These are phyloP conservation scores for Wallemia hederae DNA, from an alignment of 1,284 basidiomycete genomes.

Conservation along the genomic window DNA sequence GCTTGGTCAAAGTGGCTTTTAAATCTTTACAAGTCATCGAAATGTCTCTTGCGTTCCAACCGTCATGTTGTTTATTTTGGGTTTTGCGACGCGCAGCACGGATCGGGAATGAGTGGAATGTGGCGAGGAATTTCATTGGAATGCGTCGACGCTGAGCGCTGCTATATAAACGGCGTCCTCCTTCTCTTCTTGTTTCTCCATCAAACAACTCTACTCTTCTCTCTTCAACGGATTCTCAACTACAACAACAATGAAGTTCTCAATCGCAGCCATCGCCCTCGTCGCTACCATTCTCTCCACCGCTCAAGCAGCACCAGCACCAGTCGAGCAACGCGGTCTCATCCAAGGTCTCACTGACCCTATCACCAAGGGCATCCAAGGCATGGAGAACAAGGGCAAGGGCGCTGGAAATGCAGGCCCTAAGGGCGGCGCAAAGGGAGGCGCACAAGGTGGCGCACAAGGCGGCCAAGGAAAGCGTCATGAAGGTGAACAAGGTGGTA, in stretches of 20 bases:
- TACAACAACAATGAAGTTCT: not conserved
- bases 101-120: not conserved
- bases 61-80: not conserved
- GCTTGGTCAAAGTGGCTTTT: no score
- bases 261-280: not conserved
- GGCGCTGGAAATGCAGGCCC: no score
- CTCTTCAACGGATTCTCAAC: not conserved
- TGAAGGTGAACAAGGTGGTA: not conserved
- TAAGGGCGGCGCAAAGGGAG: no score
- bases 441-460: not conserved
- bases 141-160: not conserved
- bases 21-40: no score
- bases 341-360: not conserved
- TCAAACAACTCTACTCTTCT: not conserved
- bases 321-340: not conserved
- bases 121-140: not conserved
- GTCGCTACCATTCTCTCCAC: not conserved
- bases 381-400: not conserved
- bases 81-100: not conserved
- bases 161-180: not conserved
- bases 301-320: not conserved
- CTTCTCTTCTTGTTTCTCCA: not conserved
- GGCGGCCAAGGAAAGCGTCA: not conserved
- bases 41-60: not conserved
- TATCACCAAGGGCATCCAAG: not conserved